These are phyloP conservation scores for Epichloe coenophiala DNA, from an alignment of 2,329 filamentous ascomycete species.

Conservation along the genomic window DNA sequence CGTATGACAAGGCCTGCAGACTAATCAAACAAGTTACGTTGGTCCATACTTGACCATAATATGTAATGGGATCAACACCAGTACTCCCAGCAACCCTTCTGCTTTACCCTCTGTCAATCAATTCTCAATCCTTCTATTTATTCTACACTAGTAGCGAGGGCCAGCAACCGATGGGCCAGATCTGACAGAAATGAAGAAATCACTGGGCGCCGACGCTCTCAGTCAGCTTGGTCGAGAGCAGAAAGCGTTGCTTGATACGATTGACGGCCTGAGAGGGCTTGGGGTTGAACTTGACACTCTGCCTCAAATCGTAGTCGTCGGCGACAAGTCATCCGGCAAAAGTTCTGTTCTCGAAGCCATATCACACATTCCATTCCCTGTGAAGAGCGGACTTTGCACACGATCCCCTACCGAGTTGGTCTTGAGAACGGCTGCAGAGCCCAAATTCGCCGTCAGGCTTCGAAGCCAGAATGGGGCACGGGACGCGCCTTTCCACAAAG, in stretches of 20 bases:
- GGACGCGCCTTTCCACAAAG: slow-evolving; percentile 16
- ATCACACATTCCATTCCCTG: slow-evolving; percentile 44
- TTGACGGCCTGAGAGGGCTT: not conserved
- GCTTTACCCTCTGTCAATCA: too few relatives aligned
- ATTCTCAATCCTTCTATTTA: too few relatives aligned
- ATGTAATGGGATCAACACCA: too few relatives aligned
- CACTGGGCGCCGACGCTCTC: not conserved
- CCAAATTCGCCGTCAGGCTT: slow-evolving; percentile 30
- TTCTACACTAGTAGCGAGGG: not conserved
- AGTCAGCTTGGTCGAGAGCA: not conserved
- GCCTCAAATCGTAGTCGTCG: slow-evolving; percentile 44
- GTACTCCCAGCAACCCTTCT: too few relatives aligned
- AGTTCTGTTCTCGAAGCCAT: slow-evolving; percentile 53
- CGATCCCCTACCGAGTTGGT: slow-evolving; percentile 48
- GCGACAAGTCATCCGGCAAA: slow-evolving; percentile 48
- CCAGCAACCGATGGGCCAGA: not conserved
- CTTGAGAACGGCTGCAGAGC: slow-evolving; percentile 26
- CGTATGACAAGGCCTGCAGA: too few relatives aligned
- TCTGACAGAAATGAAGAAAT: not conserved
- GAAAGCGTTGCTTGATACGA: not conserved
- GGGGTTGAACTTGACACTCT: slow-evolving; percentile 24
- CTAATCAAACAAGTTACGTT: too few relatives aligned
- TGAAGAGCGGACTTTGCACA: slow-evolving; percentile 42
- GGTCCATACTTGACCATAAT: too few relatives aligned
- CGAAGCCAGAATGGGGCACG: slow-evolving; percentile 16